Conservation (phyloP, 441 rosid species). For the Omphalea diandra region DNA sequence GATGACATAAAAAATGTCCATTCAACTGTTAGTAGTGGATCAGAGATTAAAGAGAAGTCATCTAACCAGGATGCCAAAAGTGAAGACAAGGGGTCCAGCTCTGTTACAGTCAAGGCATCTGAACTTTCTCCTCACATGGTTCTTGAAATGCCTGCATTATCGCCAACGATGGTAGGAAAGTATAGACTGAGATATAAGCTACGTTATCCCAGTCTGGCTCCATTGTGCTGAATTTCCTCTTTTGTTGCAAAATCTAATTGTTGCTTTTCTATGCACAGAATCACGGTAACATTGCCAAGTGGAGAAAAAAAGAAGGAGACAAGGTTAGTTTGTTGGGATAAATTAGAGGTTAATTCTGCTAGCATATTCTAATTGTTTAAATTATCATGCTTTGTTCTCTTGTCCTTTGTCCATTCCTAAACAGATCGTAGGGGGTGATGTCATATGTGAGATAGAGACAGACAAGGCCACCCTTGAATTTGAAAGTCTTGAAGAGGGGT, state of each 20-base stretch:
- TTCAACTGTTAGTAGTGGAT: conserved; percentile 43
- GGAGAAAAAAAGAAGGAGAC: conserved; percentile 97
- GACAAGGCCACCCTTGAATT: conserved; percentile 99
- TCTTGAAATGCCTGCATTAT: conserved; percentile 95
- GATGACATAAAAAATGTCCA: conserved; percentile 70
- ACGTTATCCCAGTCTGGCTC: conserved; percentile 18
- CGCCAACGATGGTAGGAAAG: conserved; percentile 90
- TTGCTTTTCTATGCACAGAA: conserved; percentile 49
- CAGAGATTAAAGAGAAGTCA: conserved; percentile 47
- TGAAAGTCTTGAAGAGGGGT: conserved; percentile 98
- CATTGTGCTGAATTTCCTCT: conserved; percentile 21
- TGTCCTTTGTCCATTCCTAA: conserved; percentile 18
- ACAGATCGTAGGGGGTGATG: conserved; percentile 97
- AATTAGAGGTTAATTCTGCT: conserved; percentile 1
- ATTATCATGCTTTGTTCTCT: conserved; percentile 20
- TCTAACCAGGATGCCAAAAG: conserved; percentile 36
- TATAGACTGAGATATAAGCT: conserved; percentile 22
- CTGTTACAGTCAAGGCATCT: conserved; percentile 39
- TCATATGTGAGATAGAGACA: conserved; percentile 97
- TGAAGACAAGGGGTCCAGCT: conserved; percentile 43
- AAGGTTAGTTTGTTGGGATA: conserved; percentile 52
- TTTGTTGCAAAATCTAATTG: conserved; percentile 21
- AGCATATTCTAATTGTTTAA: conserved; percentile 18
- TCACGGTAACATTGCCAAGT: conserved; percentile 85
- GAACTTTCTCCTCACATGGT: conserved; percentile 81